Base-by-base conservation (phyloP, 176 grass and related monocot genomes). In the Thalia dealbata region DNA sequence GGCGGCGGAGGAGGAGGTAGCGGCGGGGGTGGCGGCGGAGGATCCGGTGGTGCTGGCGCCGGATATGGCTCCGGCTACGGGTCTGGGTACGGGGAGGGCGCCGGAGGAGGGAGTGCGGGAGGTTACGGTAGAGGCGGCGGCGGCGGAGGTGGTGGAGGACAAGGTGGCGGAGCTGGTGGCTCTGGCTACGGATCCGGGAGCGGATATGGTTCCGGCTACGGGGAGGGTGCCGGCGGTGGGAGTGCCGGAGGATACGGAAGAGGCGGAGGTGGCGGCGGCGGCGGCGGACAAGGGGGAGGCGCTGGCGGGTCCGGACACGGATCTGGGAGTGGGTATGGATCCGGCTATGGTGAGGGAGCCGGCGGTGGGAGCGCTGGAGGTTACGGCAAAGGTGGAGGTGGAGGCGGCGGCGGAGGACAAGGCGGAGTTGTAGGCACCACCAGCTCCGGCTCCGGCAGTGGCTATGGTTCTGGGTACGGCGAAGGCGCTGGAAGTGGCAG, bases 141-240 rank as follows among this genome's bases (percentile, higher is more conserved):
- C 27, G 63, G 63, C 70, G 50, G 70, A 0, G 71, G 73, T 1
- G 70, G 70, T 4, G 70, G 70, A 0, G 73, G 73, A 3, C 55
- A 35, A 3, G 73, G 73, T 5, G 73, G 55, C 7, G 73, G 73
- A 44, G 19, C 18, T 26, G 73, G 55, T 5, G 73, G 73, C 7
- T 62, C 73, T 5, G 73, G 73, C 11, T 46, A 6, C 18, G 58
- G 73, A 6, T 75, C 73, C 6, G 73, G 73, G 11, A 7, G 44
- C 18, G 73, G 73, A n/a, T 72, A 26, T 21, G 70, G 70, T 7
- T 72, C 70, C 25, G 70, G 56, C 25, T 75, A 75, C 56, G 73
- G 73, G 16, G 30, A 38, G 8, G 72, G 72, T 7, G 28, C 52
- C 1, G 73, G 56, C 27, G 58, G 73, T 5, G 73, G 58, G 7